phyloP scores from a whole-genome alignment of 2,329 filamentous ascomycete species.

The Sporothrix pallida region DNA sequence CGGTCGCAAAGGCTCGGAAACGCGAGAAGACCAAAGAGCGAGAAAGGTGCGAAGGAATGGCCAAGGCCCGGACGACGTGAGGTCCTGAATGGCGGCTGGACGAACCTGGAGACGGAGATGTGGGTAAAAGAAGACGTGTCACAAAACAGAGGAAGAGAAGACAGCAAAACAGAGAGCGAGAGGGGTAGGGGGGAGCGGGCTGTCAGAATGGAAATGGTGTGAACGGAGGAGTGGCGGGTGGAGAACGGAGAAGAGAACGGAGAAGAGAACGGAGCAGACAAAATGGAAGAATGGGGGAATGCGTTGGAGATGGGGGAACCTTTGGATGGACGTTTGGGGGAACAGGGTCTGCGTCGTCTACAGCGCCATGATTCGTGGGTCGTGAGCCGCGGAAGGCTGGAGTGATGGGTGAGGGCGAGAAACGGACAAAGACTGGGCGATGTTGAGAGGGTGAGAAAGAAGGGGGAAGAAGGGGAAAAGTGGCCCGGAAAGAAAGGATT shows the following conservation, averaged over 20 bases:
- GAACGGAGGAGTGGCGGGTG: slow-evolving; percentile 8
- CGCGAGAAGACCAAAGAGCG: too few species aligned
- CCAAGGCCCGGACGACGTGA: too few species aligned
- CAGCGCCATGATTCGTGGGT: neutral
- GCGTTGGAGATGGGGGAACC: neutral
- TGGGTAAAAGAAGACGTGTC: slow-evolving; percentile 6
- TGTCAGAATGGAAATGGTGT: slow-evolving; percentile 11
- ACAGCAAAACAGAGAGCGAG: neutral
- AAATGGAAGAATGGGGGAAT: neutral
- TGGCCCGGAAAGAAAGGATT: slow-evolving; percentile 20
- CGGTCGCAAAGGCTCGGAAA: too few species aligned
- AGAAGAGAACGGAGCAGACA: neutral
- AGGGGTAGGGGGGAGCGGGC: too few species aligned
- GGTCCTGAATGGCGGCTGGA: neutral
- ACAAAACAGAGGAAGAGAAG: slow-evolving; percentile 1
- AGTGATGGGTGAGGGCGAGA: neutral
- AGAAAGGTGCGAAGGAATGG: too few species aligned
- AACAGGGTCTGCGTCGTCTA: neutral
- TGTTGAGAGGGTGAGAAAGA: neutral
- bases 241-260: neutral
- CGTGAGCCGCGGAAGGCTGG: slow-evolving; percentile 1
- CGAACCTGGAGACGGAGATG: neutral
- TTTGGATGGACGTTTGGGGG: neutral
- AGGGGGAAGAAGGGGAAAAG: neutral
- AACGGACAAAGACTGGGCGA: neutral